Evolutionary conservation across 192 early-diverging fungal genomes (phyloP).

Genomic region (Paraglomus brasilianum): DNA sequence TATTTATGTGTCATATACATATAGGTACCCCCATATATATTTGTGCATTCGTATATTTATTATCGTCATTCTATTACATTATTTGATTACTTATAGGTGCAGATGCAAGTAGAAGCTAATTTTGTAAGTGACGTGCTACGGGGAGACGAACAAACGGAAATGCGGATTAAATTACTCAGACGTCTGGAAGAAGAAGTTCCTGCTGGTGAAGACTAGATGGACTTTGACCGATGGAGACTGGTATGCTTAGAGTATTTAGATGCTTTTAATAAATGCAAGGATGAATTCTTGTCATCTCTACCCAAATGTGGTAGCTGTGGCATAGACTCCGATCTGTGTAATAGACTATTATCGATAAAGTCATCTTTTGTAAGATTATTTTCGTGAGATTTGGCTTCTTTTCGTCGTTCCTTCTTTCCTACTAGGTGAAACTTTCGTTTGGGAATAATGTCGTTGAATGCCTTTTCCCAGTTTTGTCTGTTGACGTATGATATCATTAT

Average conservation of each 20-base stretch:
- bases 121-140: constrained; percentile 84
- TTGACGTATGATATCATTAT: constrained; percentile 84
- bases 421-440: constrained; percentile 69
- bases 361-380: background rate
- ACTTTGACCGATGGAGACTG: background rate
- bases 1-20: background rate
- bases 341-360: too few species aligned
- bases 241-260: background rate
- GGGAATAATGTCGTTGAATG: constrained; percentile 91
- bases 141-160: constrained; percentile 89
- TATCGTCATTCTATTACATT: background rate
- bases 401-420: constrained; percentile 7
- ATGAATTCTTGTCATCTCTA: too few species aligned
- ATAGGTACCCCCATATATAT: background rate
- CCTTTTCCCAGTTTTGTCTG: constrained; percentile 77
- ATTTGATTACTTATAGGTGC: constrained; percentile 50
- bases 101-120: constrained; percentile 84
- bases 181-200: constrained; percentile 96
- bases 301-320: too few species aligned
- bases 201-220: constrained; percentile 75
- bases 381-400: too few species aligned
- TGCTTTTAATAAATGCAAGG: too few species aligned
- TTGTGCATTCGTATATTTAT: background rate
- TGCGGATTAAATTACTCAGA: constrained; percentile 85
- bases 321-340: too few species aligned